Evolutionary conservation across 306 rosid species (phyloP), one percentile per base, ranked within the genome.

Genomic region (Crotalaria pallida): DNA sequence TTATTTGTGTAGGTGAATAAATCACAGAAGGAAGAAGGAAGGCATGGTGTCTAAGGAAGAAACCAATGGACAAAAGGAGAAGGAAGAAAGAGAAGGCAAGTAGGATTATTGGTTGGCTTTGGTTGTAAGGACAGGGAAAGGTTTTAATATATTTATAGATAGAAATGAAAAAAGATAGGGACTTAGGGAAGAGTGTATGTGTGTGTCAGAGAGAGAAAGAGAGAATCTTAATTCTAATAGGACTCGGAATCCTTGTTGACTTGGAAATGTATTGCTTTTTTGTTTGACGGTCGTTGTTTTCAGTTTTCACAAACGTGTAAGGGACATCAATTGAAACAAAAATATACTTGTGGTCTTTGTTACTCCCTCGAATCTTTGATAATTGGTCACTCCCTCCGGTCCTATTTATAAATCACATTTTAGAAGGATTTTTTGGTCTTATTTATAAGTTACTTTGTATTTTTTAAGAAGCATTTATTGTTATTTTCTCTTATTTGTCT

Each of bases 21-120:
- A 34, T 67, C 61, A 75, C 29, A 45, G 55, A 29, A 13, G 56
- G 41, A 13, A n/a, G n/a, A n/a, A n/a, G n/a, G n/a, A 49, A 34
- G 67, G 49, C 73, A 57, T 43, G n/a, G n/a, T n/a, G 60, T 45
- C 13, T n/a, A 44, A 41, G 51, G 65, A 66, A 63, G 58, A 17
- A 56, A 8, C 12, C 15, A 40, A 13, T 3, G 49, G 49, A 43
- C 49, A 43, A 13, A 13, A 43, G 4, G 7, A 12, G 43, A 0
- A 36, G 10, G 43, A 19, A 47, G 45, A 17, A 7, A 21, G 31
- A 24, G 10, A 41, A 17, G 15, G 22, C 15, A 13, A 29, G 22
- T 15, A 7, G 43, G 55, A 22, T 26, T 53, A 50, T 40, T 45
- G 69, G 79, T 31, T 73, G 67, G 23, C 60, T 17, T 69, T 21